Evolutionary conservation across 148 eudicot species (phyloP).

Genomic region (Suaeda aralocaspica): DNA sequence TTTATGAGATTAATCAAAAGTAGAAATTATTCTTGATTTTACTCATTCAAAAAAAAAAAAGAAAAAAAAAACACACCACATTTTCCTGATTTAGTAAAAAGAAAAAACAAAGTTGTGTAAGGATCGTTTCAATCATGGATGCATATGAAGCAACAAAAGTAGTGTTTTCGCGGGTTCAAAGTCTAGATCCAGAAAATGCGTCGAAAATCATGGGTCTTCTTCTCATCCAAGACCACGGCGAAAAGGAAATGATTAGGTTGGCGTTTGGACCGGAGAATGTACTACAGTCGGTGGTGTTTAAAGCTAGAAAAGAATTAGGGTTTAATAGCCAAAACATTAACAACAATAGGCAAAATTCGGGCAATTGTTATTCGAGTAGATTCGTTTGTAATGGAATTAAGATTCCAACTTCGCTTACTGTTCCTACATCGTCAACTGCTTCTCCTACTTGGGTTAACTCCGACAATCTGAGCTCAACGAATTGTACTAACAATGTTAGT

Average conservation of each 20-base stretch:
- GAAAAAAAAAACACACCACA: no score
- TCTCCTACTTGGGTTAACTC: slow-evolving; percentile 43
- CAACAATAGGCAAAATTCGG: slow-evolving; percentile 34
- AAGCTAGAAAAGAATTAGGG: slow-evolving; percentile 66
- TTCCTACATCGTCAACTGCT: slow-evolving; percentile 37
- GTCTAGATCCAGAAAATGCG: slow-evolving; percentile 77
- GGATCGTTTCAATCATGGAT: no score
- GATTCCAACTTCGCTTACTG: slow-evolving; percentile 56
- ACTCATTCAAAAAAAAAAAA: no score
- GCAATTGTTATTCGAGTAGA: no score
- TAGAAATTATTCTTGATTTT: no score
- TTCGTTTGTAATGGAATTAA: slow-evolving; percentile 35
- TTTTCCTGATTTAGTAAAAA: no score
- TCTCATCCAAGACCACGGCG: slow-evolving; percentile 85
- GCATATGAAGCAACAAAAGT: slow-evolving; percentile 82
- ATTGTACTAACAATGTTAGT: neutral
- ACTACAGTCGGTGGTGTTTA: slow-evolving; percentile 53
- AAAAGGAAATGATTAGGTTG: slow-evolving; percentile 86
- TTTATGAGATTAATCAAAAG: neutral
- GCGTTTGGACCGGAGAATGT: slow-evolving; percentile 86
- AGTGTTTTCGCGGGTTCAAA: slow-evolving; percentile 69
- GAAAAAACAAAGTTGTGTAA: no score
- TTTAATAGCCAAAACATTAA: slow-evolving; percentile 46
- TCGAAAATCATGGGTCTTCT: slow-evolving; percentile 84
- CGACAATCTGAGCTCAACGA: slow-evolving; percentile 13